A percentile compares a stretch with the other conserved stretches of the same genome.
Evolutionary conservation across 768 basidiomycete genomes (phyloP).

Genomic region (Clathrus columnatus): DNA sequence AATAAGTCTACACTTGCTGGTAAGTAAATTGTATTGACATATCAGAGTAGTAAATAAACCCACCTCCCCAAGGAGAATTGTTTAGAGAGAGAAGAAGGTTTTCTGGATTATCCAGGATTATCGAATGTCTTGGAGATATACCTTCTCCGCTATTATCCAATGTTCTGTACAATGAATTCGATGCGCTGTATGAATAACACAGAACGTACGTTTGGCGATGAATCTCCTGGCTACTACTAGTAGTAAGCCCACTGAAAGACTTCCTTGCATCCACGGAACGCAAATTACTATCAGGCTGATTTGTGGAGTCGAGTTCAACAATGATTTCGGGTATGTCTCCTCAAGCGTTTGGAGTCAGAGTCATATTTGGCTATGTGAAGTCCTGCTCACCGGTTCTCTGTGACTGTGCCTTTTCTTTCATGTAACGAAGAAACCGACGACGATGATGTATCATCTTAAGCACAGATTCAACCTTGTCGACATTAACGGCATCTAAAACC

Average conservation of each 20-base stretch:
- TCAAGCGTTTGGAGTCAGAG: neutral
- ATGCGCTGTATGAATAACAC: neutral
- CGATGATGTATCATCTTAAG: slow-evolving; percentile 69
- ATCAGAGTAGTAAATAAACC: slow-evolving; percentile 19
- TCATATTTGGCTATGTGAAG: neutral
- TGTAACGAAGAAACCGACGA: slow-evolving; percentile 50
- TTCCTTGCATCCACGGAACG: slow-evolving; percentile 29
- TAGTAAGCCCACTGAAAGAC: slow-evolving; percentile 51
- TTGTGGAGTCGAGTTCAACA: slow-evolving; percentile 41
- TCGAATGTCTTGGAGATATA: slow-evolving; percentile 7
- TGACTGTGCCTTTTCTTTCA: slow-evolving; percentile 32
- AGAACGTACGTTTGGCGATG: slow-evolving; percentile 40
- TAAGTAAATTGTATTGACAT: neutral
- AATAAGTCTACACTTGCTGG: neutral
- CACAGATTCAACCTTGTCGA: slow-evolving; percentile 77
- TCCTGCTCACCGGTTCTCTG: slow-evolving; percentile 23
- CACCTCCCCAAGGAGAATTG: slow-evolving; percentile 66
- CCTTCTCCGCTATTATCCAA: slow-evolving; percentile 21
- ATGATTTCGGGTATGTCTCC: slow-evolving; percentile 64
- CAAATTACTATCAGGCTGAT: slow-evolving; percentile 26
- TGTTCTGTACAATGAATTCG: neutral
- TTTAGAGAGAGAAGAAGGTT: slow-evolving; percentile 51
- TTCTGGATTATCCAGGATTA: slow-evolving; percentile 25
- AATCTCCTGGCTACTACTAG: slow-evolving; percentile 41
- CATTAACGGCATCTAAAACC: slow-evolving; percentile 74